Conservation (phyloP, 2,329 filamentous ascomycete genomes). For the Aspergillus neoniger region DNA sequence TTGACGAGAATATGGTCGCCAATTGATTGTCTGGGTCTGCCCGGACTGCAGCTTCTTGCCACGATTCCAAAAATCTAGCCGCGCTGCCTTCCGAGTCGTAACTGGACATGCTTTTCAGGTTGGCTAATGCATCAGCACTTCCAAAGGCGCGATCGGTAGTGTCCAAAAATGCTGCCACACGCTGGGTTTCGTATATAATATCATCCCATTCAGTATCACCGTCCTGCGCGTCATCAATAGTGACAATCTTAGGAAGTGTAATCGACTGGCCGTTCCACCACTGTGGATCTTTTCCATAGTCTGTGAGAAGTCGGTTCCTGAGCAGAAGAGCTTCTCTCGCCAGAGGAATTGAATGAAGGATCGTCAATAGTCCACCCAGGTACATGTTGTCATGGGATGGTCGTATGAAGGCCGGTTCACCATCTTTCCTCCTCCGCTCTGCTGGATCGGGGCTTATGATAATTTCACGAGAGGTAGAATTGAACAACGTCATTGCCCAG, state of each 20-base stretch:
- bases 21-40: slow-evolving; percentile 46
- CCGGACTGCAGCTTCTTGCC: slow-evolving; percentile 50
- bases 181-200: slow-evolving; percentile 60
- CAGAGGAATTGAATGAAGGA: slow-evolving; percentile 62
- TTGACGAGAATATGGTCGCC: slow-evolving; percentile 50
- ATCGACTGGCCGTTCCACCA: slow-evolving; percentile 65
- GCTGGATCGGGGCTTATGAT: slow-evolving; percentile 56
- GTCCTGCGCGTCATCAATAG: slow-evolving; percentile 39
- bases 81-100: slow-evolving; percentile 40
- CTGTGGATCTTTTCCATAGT: slow-evolving; percentile 58
- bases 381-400: slow-evolving; percentile 56
- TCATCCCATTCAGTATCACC: slow-evolving; percentile 44
- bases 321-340: slow-evolving; percentile 59
- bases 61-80: slow-evolving; percentile 52
- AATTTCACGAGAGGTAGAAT: slow-evolving; percentile 53
- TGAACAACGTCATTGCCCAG: slow-evolving; percentile 59
- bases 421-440: slow-evolving; percentile 50
- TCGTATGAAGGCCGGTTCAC: slow-evolving; percentile 60
- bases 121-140: slow-evolving; percentile 54
- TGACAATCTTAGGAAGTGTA: slow-evolving; percentile 53
- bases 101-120: slow-evolving; percentile 41
- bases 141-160: slow-evolving; percentile 60
- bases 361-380: slow-evolving; percentile 60
- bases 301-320: slow-evolving; percentile 45
- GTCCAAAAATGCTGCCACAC: slow-evolving; percentile 64